Evolutionary conservation across 352 stramenopile species (phyloP), one percentile per base, ranked within the genome.

Genomic region (Phytopythium boreale): DNA sequence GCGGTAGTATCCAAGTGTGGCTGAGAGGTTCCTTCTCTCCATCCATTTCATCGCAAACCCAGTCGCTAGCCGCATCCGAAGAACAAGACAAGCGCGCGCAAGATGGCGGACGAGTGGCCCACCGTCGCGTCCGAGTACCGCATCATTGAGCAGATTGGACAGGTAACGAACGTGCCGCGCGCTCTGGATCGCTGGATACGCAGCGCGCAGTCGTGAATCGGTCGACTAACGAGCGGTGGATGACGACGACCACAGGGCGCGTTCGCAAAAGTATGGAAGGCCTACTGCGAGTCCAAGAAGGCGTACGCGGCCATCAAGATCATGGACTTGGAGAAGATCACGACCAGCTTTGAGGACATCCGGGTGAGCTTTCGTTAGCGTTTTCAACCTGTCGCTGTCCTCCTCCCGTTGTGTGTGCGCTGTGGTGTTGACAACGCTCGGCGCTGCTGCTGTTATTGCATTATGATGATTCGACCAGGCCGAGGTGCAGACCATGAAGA

Each of bases 281-380:
- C 96, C 17, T 92, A 90, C 71, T 98, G 92, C 62, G 73, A 71
- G 62, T 71, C 89, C 36, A 97, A 97, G 73, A 88, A 93, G 66
- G 80, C 78, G 56, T 79, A 95, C 65, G 88, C 98, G 64, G 97
- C 97, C 43, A 98, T 99, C 66, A 99, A 99, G 77, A 97, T 99
- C 65, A 98, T 99, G 84, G 97, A 99, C 78, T 82, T 99, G 36
- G 97, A 99, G 77, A 98, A 99, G 76, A 98, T 99, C 65, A 98
- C 97, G 53, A 98, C 95, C 24, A 98, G 85, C 76, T 96, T 96
- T 74, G 87, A 95, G 72, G 88, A 96, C 66, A 96, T 96, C 51
- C 87, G 88, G 17, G 87, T 92, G 67, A 49, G 78, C 31, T 76
- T 8, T 19, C 29, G 19, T 10, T 2, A 6, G 17, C 44, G 44